Evolutionary conservation across 169 alveolate genomes (phyloP).

Genomic region (Plasmodium billcollinsi): DNA sequence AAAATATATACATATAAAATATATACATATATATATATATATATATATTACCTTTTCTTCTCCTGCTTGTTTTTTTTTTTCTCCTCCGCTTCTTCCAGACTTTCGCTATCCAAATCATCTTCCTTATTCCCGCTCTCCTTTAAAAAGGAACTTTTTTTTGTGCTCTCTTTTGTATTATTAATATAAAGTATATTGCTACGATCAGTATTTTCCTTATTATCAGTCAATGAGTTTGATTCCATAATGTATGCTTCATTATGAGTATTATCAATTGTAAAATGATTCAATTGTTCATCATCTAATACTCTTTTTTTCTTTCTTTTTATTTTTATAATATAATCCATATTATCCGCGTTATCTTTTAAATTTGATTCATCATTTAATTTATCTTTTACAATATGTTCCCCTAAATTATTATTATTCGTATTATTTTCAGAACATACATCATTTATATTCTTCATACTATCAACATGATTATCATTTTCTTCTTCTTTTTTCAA

Average conservation of each 20-base stretch:
- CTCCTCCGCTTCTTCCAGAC: background rate
- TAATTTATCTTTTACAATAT: background rate
- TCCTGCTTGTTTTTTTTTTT: constrained; percentile 19
- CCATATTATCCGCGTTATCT: too few relatives aligned
- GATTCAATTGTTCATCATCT: constrained; percentile 46
- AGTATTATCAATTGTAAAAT: background rate
- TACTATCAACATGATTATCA: too few relatives aligned
- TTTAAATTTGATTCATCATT: background rate
- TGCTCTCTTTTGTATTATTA: constrained; percentile 1
- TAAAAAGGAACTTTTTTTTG: background rate
- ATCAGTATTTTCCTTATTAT: background rate
- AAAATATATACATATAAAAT: background rate
- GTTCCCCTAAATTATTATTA: background rate
- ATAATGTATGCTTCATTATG: too few relatives aligned
- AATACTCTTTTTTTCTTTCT: constrained; percentile 55
- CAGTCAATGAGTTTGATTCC: too few relatives aligned
- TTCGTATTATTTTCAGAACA: background rate
- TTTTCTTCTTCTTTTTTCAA: constrained; percentile 4
- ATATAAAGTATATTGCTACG: background rate
- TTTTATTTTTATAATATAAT: constrained; percentile 10
- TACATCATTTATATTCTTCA: too few relatives aligned
- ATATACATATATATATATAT: background rate
- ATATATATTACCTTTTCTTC: constrained; percentile 20
- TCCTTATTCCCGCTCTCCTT: background rate
- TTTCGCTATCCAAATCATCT: background rate